Conservation (phyloP, 257 asterid genomes). For the Orobanche coerulescens region DNA sequence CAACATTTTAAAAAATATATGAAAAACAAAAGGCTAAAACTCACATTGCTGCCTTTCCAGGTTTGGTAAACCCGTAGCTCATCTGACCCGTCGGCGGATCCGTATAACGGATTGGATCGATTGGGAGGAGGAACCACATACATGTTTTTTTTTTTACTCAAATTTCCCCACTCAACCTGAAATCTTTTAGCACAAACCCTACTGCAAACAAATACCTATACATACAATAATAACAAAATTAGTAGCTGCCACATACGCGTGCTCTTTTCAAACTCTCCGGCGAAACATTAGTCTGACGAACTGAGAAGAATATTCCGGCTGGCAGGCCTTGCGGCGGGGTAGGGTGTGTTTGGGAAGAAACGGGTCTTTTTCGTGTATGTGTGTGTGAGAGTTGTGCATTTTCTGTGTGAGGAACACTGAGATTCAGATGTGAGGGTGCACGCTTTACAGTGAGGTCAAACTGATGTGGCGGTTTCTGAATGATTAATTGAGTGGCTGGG, state of each 20-base stretch:
- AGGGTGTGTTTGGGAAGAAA: constrained; percentile 36
- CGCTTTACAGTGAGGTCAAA: constrained; percentile 48
- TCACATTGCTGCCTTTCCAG: constrained; percentile 98
- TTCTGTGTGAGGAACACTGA: constrained; percentile 23
- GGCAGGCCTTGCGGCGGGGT: constrained; percentile 37
- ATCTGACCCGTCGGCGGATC: constrained; percentile 62
- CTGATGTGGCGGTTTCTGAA: constrained; percentile 24
- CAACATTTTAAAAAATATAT: not conserved
- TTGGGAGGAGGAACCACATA: constrained; percentile 82
- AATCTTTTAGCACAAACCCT: constrained; percentile 27
- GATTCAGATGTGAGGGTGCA: constrained; percentile 35
- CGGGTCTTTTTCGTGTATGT: constrained; percentile 8
- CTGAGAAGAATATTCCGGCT: constrained; percentile 33
- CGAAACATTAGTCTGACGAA: constrained; percentile 8
- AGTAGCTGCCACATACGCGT: not conserved
- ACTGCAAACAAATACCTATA: constrained; percentile 13
- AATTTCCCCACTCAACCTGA: constrained; percentile 26
- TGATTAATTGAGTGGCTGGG: constrained; percentile 22
- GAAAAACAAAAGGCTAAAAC: constrained; percentile 17
- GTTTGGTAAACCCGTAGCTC: constrained; percentile 67
- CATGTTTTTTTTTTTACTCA: constrained; percentile 31
- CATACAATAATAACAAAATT: constrained; percentile 3
- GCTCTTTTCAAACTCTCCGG: constrained; percentile 19
- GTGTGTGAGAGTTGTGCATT: constrained; percentile 1
- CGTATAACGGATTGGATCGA: constrained; percentile 64